Evolutionary conservation across 495 filamentous ascomycete species (phyloP).

Genomic region (Aspergillus leporis): DNA sequence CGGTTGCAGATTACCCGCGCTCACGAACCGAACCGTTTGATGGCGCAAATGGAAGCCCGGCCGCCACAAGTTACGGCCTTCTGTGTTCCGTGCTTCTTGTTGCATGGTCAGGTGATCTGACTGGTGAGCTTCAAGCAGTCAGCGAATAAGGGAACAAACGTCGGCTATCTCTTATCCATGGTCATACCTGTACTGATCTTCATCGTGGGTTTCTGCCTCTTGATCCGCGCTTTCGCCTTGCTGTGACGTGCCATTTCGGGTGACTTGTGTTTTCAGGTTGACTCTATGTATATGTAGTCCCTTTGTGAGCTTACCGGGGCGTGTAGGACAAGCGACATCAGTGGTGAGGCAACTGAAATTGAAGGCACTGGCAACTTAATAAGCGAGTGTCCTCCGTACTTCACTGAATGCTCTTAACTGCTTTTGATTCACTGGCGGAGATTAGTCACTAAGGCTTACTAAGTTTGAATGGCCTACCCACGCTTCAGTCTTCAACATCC

Average conservation of each 20-base stretch:
- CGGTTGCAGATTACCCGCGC: constrained; percentile 62
- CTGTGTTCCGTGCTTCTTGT: constrained; percentile 78
- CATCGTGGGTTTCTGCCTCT: background rate
- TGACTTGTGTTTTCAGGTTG: background rate
- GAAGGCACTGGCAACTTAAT: background rate
- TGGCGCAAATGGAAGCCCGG: constrained; percentile 45
- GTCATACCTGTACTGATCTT: constrained; percentile 2
- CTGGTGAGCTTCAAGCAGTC: background rate
- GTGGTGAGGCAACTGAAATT: too few relatives aligned
- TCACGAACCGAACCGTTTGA: constrained; percentile 71
- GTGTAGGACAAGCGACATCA: too few relatives aligned
- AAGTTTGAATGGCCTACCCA: too few relatives aligned
- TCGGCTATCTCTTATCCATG: background rate
- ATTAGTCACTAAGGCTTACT: background rate
- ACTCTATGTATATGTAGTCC: background rate
- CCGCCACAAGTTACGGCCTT: constrained; percentile 51
- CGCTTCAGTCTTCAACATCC: too few relatives aligned
- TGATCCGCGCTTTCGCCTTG: constrained; percentile 16
- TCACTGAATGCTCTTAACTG: too few relatives aligned
- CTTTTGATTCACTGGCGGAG: too few relatives aligned
- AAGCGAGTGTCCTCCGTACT: background rate
- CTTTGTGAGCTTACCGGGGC: background rate
- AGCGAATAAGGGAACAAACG: background rate
- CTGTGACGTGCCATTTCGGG: constrained; percentile 16
- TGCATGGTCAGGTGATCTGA: constrained; percentile 57